Conservation (phyloP, 495 filamentous ascomycete species). For the Penicillium manginii region DNA sequence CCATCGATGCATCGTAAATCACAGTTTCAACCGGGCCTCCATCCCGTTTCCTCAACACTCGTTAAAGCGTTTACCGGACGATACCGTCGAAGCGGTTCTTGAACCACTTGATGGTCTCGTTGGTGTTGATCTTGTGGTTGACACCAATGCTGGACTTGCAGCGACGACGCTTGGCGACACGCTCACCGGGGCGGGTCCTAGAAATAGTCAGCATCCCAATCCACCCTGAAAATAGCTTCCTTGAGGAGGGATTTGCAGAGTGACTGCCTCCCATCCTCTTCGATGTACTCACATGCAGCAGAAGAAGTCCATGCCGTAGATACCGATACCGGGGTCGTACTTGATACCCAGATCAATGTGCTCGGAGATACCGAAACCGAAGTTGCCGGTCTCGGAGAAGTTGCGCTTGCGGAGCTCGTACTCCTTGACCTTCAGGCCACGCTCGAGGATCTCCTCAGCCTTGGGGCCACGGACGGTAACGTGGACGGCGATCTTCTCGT, state of each 20-base stretch:
- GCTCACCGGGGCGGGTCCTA: constrained; percentile 94
- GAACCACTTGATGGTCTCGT: constrained; percentile 98
- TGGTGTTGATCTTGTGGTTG: constrained; percentile 87
- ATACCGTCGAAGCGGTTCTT: constrained; percentile 99
- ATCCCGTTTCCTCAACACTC: constrained; percentile 27
- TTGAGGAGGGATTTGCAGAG: not conserved
- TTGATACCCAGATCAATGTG: constrained; percentile 99
- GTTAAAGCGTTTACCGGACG: constrained; percentile 69
- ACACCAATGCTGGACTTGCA: constrained; percentile 83
- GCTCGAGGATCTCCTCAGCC: constrained; percentile 99
- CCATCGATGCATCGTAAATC: constrained; percentile 47
- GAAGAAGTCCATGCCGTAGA: constrained; percentile 99
- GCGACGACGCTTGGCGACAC: constrained; percentile 92
- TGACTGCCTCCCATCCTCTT: constrained; percentile 9
- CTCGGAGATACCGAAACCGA: constrained; percentile 99
- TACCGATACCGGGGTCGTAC: constrained; percentile 99
- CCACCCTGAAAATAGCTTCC: not conserved
- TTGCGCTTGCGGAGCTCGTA: constrained; percentile 98
- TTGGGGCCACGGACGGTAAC: constrained; percentile 99
- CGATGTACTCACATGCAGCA: constrained; percentile 82
- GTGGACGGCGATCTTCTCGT: constrained; percentile 99
- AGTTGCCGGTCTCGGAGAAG: constrained; percentile 99
- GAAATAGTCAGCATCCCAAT: constrained; percentile 23
- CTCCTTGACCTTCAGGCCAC: constrained; percentile 99
- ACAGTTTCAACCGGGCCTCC: constrained; percentile 30